A percentile compares a stretch with the other conserved stretches of the same genome.
Evolutionary conservation across 73 alveolate species (phyloP).

Genomic region (Paramecium primaurelia): DNA sequence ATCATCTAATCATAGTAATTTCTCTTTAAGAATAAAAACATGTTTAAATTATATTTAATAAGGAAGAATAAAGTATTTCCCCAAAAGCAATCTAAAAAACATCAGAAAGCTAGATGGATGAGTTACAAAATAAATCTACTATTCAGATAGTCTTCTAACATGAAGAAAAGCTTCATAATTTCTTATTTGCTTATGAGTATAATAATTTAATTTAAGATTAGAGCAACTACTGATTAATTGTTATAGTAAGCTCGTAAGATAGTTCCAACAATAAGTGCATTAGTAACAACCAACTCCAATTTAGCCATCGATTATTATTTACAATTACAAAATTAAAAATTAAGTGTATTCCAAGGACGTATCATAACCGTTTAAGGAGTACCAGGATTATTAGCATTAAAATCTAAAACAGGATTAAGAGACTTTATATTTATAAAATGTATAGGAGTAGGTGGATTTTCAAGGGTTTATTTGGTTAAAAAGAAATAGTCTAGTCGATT

Average conservation of each 20-base stretch:
- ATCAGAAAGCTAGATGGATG: neutral
- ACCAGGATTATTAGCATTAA: neutral
- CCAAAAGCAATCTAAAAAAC: neutral
- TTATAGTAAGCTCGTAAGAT: neutral
- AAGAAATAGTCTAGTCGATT: constrained; percentile 78
- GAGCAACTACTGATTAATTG: constrained; percentile 3
- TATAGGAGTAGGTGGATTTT: constrained; percentile 90
- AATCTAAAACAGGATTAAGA: neutral
- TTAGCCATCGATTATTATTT: constrained; percentile 47
- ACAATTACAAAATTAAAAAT: constrained; percentile 11
- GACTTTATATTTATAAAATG: constrained; percentile 66
- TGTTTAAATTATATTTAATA: neutral
- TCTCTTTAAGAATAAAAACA: constrained; percentile 15
- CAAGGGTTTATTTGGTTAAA: constrained; percentile 76
- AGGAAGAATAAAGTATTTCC: neutral
- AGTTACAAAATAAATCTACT: neutral
- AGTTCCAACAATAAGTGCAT: neutral
- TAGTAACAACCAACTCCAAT: neutral
- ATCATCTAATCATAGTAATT: neutral
- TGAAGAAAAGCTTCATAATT: neutral
- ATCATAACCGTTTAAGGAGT: neutral
- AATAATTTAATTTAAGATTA: neutral
- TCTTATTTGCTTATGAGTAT: neutral
- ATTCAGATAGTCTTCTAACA: neutral
- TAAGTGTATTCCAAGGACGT: neutral